Conservation (phyloP, 768 basidiomycete species). For the Boletus sp. region DNA sequence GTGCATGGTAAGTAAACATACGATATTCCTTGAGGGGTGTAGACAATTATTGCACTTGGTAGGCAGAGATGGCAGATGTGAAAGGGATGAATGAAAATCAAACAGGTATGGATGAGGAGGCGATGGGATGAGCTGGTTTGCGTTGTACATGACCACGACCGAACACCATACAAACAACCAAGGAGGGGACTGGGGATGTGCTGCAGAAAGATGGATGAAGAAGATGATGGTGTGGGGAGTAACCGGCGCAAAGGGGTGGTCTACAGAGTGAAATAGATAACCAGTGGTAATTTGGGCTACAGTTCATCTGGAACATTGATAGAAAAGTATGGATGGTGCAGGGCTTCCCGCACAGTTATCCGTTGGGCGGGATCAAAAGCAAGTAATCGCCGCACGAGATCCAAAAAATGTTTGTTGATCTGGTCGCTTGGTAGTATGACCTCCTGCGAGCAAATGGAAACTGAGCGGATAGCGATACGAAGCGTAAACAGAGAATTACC, state of each 20-base stretch:
- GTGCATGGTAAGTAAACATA: slow-evolving; percentile 26
- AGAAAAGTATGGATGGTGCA: slow-evolving; percentile 84
- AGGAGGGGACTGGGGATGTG: slow-evolving; percentile 19
- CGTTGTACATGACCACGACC: slow-evolving; percentile 37
- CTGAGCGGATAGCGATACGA: not conserved
- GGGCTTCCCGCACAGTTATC: slow-evolving; percentile 83
- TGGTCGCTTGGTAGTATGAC: slow-evolving; percentile 77
- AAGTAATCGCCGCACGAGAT: slow-evolving; percentile 83
- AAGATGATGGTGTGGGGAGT: slow-evolving; percentile 19
- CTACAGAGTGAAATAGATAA: slow-evolving; percentile 37
- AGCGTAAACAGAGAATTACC: slow-evolving; percentile 43
- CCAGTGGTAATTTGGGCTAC: slow-evolving; percentile 39
- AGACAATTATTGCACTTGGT: slow-evolving; percentile 30
- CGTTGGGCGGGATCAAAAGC: slow-evolving; percentile 88
- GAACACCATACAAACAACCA: slow-evolving; percentile 37
- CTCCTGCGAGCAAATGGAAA: slow-evolving; percentile 46
- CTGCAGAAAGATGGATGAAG: slow-evolving; percentile 25
- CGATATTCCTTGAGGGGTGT: slow-evolving; percentile 29
- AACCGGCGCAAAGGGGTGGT: slow-evolving; percentile 26
- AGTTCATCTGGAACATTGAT: slow-evolving; percentile 65
- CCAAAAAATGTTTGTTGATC: slow-evolving; percentile 76
- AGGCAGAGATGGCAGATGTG: slow-evolving; percentile 21
- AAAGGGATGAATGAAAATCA: slow-evolving; percentile 23
- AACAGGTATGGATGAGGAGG: slow-evolving; percentile 27
- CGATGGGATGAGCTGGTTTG: slow-evolving; percentile 28